phyloP scores from a whole-genome alignment of 495 filamentous ascomycete species.

The Podospora pseudoanserina region DNA sequence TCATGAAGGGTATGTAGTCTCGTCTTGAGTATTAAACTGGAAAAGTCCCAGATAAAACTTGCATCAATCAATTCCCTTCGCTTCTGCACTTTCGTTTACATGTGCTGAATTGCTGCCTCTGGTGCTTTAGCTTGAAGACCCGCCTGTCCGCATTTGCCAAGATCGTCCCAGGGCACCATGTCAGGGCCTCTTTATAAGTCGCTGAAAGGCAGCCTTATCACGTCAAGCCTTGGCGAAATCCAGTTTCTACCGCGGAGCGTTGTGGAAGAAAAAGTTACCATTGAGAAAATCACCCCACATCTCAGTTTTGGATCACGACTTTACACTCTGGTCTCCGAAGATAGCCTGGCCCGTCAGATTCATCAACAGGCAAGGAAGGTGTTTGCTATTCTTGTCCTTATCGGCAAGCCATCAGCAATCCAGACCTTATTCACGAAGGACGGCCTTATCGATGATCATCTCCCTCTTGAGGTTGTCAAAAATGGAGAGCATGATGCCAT shows the following conservation, averaged over 20 bases:
- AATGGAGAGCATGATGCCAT: not conserved
- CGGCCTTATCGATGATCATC: conserved; percentile 12
- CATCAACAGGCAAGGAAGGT: conserved; percentile 9
- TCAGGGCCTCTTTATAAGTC: not conserved
- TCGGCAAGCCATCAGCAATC: conserved; percentile 3
- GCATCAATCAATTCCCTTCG: not conserved
- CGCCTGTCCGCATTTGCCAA: not conserved
- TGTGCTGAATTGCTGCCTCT: not conserved
- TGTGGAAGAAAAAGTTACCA: not conserved
- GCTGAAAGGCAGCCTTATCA: not conserved
- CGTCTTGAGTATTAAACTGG: not conserved
- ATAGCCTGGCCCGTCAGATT: not conserved
- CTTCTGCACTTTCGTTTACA: not conserved
- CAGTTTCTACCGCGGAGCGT: not conserved
- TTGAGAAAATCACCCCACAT: not conserved
- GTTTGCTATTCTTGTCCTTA: conserved; percentile 13
- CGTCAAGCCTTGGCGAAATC: not conserved
- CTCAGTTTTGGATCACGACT: not conserved
- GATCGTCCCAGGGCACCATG: not conserved
- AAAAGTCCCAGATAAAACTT: not conserved
- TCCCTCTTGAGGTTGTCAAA: not conserved
- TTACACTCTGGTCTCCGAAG: not conserved
- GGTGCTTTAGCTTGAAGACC: not conserved
- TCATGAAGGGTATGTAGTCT: not conserved
- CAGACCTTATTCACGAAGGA: conserved; percentile 5